A percentile compares a stretch with the other conserved stretches of the same genome.
Conservation (phyloP, 1,284 basidiomycete genomes). For the Pyrrhoderma noxium region DNA sequence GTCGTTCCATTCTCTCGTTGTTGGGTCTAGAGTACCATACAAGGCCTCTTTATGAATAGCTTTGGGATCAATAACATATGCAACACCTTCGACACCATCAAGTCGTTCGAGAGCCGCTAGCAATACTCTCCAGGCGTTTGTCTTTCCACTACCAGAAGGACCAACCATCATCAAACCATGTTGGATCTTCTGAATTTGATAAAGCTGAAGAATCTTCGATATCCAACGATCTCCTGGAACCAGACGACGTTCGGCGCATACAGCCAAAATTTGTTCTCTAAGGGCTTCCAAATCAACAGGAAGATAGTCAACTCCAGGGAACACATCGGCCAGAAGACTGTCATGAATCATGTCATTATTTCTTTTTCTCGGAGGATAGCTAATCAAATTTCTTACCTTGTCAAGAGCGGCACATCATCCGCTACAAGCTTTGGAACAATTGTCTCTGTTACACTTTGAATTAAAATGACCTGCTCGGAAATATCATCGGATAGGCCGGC, state of each 20-base stretch:
- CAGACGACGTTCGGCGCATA: conserved; percentile 83
- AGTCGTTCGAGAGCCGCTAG: conserved; percentile 86
- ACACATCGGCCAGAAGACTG: conserved; percentile 93
- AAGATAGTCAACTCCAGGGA: conserved; percentile 90
- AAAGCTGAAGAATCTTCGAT: conserved; percentile 94
- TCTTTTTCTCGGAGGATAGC: background rate
- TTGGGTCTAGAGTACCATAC: conserved; percentile 95
- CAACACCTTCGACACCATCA: conserved; percentile 87
- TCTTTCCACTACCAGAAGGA: conserved; percentile 95
- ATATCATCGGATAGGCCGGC: conserved; percentile 58
- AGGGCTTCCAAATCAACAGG: conserved; percentile 87
- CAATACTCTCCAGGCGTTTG: conserved; percentile 94
- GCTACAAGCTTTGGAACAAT: conserved; percentile 98
- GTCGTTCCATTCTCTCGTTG: conserved; percentile 99
- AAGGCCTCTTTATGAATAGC: conserved; percentile 98
- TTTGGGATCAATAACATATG: conserved; percentile 98
- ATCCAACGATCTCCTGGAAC: conserved; percentile 88
- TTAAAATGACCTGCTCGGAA: conserved; percentile 93
- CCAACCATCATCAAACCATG: conserved; percentile 99
- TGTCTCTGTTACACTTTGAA: conserved; percentile 98
- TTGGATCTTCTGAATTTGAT: conserved; percentile 99
- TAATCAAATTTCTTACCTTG: conserved; percentile 49
- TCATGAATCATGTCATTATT: background rate
- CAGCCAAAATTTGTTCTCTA: conserved; percentile 76
- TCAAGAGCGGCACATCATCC: conserved; percentile 92